Base-by-base conservation (phyloP, 305 asterid genomes). In the Fraxinus velutina region DNA sequence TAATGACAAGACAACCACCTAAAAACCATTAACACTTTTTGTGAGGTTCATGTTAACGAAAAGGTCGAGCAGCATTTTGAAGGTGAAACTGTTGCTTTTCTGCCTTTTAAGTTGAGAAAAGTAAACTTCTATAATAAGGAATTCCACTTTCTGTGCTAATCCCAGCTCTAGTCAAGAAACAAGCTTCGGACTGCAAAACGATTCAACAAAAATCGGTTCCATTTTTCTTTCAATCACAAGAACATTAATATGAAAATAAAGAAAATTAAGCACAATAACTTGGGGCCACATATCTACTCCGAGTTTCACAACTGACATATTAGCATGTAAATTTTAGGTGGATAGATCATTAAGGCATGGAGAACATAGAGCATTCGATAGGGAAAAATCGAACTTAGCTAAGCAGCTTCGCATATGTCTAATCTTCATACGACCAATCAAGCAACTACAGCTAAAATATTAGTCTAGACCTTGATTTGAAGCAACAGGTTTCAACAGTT, bases 81-180 rank as follows among this genome's bases (percentile, higher is more conserved):
- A 19, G 68, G 21, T 8, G 27, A 5, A 19, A 57, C 27, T 57
- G 68, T 57, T 57, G 4, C 68, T 19, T 57, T 57, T n/a, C 27
- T 5, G 29, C 29, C 10, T 57, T 17, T 19, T 17, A 57, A n/a
- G 68, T 57, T n/a, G 71, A 32, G 19, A 79, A 79, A 81, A 39
- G 30, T 62, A 78, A 93, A 98, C 99, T 95, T 86, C 98, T 89
- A 86, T 95, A 95, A 85, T 95, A 98, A 77, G 99, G 99, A 89
- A 95, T 95, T 66, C 99, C 99, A 70, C 98, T 91, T 89, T 95
- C 99, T 74, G 99, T 95, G 91, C 99, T 95, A 77, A 95, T 92
- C 79, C 98, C 99, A 73, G 97, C 99, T 84, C 99, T 98, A 50
- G 98, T 91, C 90, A 95, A 86, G 81, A 95, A 84, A 95, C 91